Conservation (phyloP, 176 grass and related monocot genomes). For the Rhynchospora tenuis region DNA sequence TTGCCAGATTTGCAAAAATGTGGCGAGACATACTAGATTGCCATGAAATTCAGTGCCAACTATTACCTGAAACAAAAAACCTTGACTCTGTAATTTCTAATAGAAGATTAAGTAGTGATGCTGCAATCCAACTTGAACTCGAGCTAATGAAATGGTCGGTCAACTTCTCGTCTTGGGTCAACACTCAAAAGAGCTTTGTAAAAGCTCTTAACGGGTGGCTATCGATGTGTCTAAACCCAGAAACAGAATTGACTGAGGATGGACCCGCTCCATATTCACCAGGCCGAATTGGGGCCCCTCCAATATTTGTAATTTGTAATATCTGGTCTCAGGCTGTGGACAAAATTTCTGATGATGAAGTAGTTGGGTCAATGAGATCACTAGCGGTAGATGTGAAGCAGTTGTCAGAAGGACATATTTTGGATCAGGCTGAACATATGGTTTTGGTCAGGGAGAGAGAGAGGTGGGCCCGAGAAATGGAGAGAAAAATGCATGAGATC, state of each 20-base stretch:
- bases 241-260: constrained; percentile 38
- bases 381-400: constrained; percentile 45
- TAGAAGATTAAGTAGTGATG: constrained; percentile 21
- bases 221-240: constrained; percentile 51
- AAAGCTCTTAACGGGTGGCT: constrained; percentile 88
- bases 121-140: constrained; percentile 58
- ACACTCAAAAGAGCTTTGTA: constrained; percentile 58
- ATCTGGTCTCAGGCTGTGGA: constrained; percentile 82
- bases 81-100: constrained; percentile 32
- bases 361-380: constrained; percentile 52
- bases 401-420: constrained; percentile 46
- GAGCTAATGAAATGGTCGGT: constrained; percentile 86
- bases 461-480: constrained; percentile 48
- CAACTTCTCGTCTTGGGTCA: constrained; percentile 77
- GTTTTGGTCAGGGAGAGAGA: constrained; percentile 50
- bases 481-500: constrained; percentile 47
- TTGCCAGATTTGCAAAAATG: constrained; percentile 63
- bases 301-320: constrained; percentile 73
- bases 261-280: constrained; percentile 61
- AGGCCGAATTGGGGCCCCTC: constrained; percentile 50
- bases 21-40: constrained; percentile 69
- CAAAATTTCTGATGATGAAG: constrained; percentile 57
- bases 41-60: constrained; percentile 54
- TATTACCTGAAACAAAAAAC: constrained; percentile 53
- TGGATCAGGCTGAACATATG: constrained; percentile 43